These are phyloP conservation scores for Puccinia hordei DNA, from an alignment of 1,284 basidiomycete species.

Conservation along the genomic window DNA sequence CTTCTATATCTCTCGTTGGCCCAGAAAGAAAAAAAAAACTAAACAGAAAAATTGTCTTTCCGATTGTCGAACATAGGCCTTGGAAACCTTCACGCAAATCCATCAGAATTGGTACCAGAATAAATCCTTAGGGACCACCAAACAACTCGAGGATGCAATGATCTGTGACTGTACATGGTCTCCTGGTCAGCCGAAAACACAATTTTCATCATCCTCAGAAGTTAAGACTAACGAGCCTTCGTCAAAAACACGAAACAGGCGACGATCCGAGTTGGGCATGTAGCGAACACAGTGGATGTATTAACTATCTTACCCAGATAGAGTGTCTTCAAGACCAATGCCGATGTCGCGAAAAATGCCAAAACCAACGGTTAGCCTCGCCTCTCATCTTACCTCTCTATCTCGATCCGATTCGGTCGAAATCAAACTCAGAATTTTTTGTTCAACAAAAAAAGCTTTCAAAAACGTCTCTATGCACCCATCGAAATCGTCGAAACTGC, in stretches of 20 bases:
- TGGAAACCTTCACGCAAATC: conserved; percentile 74
- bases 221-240: no score
- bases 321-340: conserved; percentile 89
- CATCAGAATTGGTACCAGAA: conserved; percentile 82
- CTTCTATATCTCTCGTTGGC: neutral
- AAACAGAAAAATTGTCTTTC: neutral
- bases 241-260: conserved; percentile 56
- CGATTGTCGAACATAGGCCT: conserved; percentile 63
- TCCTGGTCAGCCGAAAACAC: conserved; percentile 68
- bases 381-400: conserved; percentile 4
- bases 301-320: conserved; percentile 95
- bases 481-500: conserved; percentile 91
- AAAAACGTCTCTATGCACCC: conserved; percentile 77
- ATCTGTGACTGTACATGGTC: conserved; percentile 85
- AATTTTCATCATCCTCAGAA: neutral
- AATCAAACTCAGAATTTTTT: conserved; percentile 40
- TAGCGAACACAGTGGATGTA: conserved; percentile 87
- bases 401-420: conserved; percentile 8
- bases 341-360: conserved; percentile 76
- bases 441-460: conserved; percentile 68
- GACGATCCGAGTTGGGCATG: conserved; percentile 73
- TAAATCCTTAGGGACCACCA: conserved; percentile 78
- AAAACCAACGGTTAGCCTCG: conserved; percentile 80
- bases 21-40: no score
- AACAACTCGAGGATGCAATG: conserved; percentile 87